These are phyloP conservation scores for Kurtzmaniella quercitrusa DNA, from an alignment of 1,139 yeast species.

Conservation along the genomic window DNA sequence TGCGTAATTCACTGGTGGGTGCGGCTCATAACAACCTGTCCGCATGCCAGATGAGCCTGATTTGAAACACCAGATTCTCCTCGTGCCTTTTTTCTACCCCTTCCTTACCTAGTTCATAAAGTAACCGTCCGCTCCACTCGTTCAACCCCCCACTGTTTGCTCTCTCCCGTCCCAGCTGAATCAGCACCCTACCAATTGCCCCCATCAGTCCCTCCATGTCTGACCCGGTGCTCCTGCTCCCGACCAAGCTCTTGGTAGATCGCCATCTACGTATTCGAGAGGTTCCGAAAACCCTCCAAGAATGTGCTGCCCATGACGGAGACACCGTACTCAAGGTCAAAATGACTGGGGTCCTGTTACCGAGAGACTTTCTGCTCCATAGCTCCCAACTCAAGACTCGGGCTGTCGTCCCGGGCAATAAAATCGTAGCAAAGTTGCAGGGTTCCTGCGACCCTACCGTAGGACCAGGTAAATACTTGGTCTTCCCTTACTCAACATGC, in stretches of 20 bases:
- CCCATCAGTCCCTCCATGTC: constrained; percentile 1
- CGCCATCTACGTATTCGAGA: constrained; percentile 18
- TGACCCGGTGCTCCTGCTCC: constrained; percentile 8
- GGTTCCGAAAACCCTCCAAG: constrained; percentile 26
- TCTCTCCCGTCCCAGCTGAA: not conserved
- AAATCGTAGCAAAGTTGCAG: constrained; percentile 26
- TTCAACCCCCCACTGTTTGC: not conserved
- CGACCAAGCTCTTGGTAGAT: constrained; percentile 7
- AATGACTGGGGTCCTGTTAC: constrained; percentile 26
- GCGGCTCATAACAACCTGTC: not conserved
- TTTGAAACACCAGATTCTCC: not conserved
- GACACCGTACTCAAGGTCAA: constrained; percentile 29
- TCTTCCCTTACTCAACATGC: constrained; percentile 37
- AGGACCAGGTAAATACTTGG: constrained; percentile 21
- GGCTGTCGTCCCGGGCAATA: constrained; percentile 30
- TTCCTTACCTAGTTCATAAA: not conserved
- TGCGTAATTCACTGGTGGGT: not conserved
- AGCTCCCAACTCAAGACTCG: constrained; percentile 7
- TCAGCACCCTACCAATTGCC: not conserved
- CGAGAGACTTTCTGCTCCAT: constrained; percentile 20
- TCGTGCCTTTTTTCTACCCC: not conserved
- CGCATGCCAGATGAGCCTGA: not conserved
- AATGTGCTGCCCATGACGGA: constrained; percentile 14
- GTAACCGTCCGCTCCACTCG: not conserved
- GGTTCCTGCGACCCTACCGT: constrained; percentile 9